Evolutionary conservation across 2,329 filamentous ascomycete genomes (phyloP).

Genomic region (Berkeleyomyces basicola): DNA sequence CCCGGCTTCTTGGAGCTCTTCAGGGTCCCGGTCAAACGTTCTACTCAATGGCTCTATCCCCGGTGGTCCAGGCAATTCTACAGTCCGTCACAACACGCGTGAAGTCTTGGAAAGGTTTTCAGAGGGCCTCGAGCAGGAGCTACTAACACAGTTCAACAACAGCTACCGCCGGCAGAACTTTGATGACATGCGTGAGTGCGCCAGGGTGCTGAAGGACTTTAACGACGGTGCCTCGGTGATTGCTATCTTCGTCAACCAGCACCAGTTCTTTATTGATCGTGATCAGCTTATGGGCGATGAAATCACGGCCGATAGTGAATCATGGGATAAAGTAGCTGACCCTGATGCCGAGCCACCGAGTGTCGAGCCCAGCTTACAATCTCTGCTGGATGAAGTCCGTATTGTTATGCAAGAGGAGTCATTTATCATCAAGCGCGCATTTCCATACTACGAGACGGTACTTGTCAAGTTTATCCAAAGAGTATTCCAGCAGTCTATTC

Average conservation of each 20-base stretch:
- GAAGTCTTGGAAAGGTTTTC: conserved; percentile 94
- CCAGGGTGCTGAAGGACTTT: conserved; percentile 86
- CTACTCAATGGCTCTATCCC: conserved; percentile 30
- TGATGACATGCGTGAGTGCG: conserved; percentile 95
- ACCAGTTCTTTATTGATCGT: conserved; percentile 96
- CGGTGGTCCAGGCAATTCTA: conserved; percentile 12
- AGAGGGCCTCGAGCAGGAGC: conserved; percentile 85
- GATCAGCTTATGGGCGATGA: conserved; percentile 85
- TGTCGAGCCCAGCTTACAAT: conserved; percentile 83
- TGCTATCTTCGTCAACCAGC: conserved; percentile 92
- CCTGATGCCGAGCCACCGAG: conserved; percentile 84
- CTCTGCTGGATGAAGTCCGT: conserved; percentile 81
- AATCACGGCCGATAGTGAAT: conserved; percentile 54
- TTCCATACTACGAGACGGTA: conserved; percentile 91
- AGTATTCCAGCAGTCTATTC: conserved; percentile 95
- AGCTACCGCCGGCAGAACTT: conserved; percentile 93
- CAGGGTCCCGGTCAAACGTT: conserved; percentile 36
- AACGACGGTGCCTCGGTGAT: conserved; percentile 92
- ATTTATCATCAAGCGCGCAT: conserved; percentile 88
- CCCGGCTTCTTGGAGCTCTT: conserved; percentile 56
- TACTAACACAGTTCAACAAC: conserved; percentile 91
- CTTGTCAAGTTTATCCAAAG: conserved; percentile 84
- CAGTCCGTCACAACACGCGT: conserved; percentile 48
- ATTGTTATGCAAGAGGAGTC: conserved; percentile 95
- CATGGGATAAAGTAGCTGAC: conserved; percentile 85